Evolutionary conservation across 345 rosid genomes (phyloP).

Genomic region (Sonneratia caseolaris): DNA sequence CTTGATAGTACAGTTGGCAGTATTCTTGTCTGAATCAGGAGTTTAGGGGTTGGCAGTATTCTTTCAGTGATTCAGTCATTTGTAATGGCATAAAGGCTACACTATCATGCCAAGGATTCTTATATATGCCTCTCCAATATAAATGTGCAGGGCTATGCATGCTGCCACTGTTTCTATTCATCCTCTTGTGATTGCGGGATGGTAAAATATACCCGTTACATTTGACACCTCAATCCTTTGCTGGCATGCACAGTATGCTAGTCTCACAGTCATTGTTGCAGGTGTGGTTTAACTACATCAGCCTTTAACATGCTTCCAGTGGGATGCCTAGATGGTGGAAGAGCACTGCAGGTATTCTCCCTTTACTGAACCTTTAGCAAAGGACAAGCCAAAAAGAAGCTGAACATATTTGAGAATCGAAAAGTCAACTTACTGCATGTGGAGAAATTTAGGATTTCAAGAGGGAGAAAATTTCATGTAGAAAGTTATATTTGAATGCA

Average conservation of each 20-base stretch:
- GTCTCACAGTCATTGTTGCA: slow-evolving; percentile 18
- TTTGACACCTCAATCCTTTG: slow-evolving; percentile 7
- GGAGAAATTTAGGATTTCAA: neutral
- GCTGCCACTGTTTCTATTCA: slow-evolving; percentile 78
- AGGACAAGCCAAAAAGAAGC: neutral
- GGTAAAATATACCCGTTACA: slow-evolving; percentile 33
- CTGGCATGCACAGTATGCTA: slow-evolving; percentile 10
- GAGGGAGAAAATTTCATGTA: neutral
- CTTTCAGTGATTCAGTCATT: neutral
- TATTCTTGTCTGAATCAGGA: neutral
- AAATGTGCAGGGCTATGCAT: slow-evolving; percentile 67
- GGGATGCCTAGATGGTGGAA: slow-evolving; percentile 95
- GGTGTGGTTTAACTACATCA: slow-evolving; percentile 95
- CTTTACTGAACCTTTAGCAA: neutral
- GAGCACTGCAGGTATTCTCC: slow-evolving; percentile 72
- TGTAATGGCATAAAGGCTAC: neutral
- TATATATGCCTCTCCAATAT: slow-evolving; percentile 10
- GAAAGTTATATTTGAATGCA: neutral
- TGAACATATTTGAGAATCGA: neutral
- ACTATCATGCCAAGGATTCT: slow-evolving; percentile 1
- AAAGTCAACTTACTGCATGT: neutral
- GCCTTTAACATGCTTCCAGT: slow-evolving; percentile 95
- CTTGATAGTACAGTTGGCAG: neutral
- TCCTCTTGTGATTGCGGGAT: slow-evolving; percentile 92
- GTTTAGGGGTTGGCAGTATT: neutral